These are phyloP conservation scores for Alternaria tenuissima DNA, from an alignment of 2,329 filamentous ascomycete species.

Conservation along the genomic window DNA sequence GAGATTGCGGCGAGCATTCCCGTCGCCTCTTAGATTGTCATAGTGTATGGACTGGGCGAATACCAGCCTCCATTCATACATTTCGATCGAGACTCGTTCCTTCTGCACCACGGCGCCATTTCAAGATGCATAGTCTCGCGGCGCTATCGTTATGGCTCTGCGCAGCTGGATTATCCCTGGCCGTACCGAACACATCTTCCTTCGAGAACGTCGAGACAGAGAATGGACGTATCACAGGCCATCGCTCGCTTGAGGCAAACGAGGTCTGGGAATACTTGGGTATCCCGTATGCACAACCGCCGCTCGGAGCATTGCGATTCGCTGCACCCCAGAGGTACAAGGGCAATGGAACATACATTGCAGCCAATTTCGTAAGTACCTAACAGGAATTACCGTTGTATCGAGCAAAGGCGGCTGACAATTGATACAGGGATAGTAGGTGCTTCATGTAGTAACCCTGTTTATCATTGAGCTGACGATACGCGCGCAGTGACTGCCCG, in stretches of 20 bases:
- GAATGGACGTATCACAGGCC: constrained; percentile 33
- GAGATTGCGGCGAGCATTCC: background rate
- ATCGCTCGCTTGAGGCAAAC: constrained; percentile 26
- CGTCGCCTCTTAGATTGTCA: too few species aligned
- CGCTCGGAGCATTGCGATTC: constrained; percentile 43
- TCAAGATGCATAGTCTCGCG: background rate
- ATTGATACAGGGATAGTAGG: constrained; percentile 22
- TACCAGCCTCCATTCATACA: background rate
- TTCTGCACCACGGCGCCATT: background rate
- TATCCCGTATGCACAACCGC: constrained; percentile 45
- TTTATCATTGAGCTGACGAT: constrained; percentile 4
- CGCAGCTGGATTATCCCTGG: background rate
- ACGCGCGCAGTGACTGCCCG: constrained; percentile 25
- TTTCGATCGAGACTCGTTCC: background rate
- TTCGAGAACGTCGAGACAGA: constrained; percentile 32
- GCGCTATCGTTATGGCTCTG: background rate
- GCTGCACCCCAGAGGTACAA: constrained; percentile 31
- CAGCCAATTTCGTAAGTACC: constrained; percentile 20
- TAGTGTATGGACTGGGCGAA: background rate
- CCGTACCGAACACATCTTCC: background rate
- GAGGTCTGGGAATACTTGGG: constrained; percentile 45
- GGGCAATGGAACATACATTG: constrained; percentile 11
- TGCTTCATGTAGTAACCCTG: background rate
- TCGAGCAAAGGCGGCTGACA: background rate
- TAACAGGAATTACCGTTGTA: background rate